Evolutionary conservation across 495 filamentous ascomycete species (phyloP).

Genomic region (Podospora pseudopauciseta): DNA sequence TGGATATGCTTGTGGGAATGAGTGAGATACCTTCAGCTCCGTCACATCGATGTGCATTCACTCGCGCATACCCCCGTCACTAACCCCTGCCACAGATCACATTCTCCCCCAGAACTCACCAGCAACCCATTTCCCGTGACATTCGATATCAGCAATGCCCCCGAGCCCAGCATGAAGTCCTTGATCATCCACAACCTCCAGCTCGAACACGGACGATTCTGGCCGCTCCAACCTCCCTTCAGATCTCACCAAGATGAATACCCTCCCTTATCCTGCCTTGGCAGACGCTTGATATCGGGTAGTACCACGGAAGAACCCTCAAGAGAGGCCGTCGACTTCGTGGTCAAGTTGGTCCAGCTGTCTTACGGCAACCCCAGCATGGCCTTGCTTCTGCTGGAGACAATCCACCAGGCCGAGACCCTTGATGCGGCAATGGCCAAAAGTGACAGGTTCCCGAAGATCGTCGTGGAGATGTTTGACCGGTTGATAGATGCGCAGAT

Average conservation of each 20-base stretch:
- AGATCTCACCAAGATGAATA: background rate
- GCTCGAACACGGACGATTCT: conserved; percentile 4
- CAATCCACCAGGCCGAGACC: background rate
- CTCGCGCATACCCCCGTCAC: background rate
- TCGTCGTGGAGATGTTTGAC: background rate
- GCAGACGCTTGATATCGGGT: background rate
- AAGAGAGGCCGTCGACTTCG: background rate
- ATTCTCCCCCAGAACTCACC: background rate
- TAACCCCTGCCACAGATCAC: background rate
- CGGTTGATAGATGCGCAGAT: background rate
- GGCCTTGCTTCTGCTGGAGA: background rate
- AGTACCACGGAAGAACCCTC: background rate
- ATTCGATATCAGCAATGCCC: background rate
- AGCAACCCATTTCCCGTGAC: background rate
- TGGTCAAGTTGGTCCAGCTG: background rate
- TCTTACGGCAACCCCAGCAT: background rate
- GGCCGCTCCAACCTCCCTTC: background rate
- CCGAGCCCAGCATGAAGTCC: background rate
- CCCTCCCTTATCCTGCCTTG: background rate
- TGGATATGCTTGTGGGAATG: background rate
- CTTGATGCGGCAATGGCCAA: background rate
- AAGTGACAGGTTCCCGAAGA: background rate
- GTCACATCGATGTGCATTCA: background rate
- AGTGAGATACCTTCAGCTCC: background rate
- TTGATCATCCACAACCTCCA: conserved; percentile 5